Base-by-base conservation (phyloP, 2,329 filamentous ascomycete genomes). In the Trichoderma koningiopsis region DNA sequence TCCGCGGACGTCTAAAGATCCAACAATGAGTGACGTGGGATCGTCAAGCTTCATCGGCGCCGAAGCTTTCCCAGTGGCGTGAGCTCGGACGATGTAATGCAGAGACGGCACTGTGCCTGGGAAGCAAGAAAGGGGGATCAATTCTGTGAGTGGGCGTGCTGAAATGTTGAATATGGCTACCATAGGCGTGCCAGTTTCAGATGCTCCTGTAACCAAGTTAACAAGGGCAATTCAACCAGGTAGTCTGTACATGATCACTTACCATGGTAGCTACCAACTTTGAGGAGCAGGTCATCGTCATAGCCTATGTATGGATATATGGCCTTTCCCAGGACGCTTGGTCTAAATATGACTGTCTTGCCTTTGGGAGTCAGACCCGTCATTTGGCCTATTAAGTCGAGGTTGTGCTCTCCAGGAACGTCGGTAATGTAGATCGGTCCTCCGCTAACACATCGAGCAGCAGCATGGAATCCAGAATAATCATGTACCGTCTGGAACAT, bases 341-440 rank as follows among this genome's bases (percentile, higher is more conserved):
- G 93, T 1, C 95, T 87, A 68, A 98, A 88, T 24, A 96, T 92
- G 0, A 97, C 87, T 0, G 93, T 96, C 72, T 88, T 90, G 0
- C 90, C 92, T 29, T 87, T 83, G 0, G 89, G 84, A 0, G 92
- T 96, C 13, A 85, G 82, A 0, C 91, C 94, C 0, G 92, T 94
- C 86, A 98, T 94, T 77, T 96, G 90, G 33, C 85, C 80, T 70
- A 99, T 91, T 19, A 99, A 80, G 6, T 85, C 80, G 35, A 94
- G 75, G 75, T 97, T 86, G 78, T 98, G 93, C 70, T 92, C 82
- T 0, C 93, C 94, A 0, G 95, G 95, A 0, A 89, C 87, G 79
- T 99, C 96, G 0, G 95, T 98, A 77, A 99, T 94, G 75, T 96
- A 97, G 52, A 99, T 91, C 0, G 95, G 96, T 0, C 96, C 96